Base-by-base conservation (phyloP, 148 eudicot genomes). In the Persicaria tinctoria region DNA sequence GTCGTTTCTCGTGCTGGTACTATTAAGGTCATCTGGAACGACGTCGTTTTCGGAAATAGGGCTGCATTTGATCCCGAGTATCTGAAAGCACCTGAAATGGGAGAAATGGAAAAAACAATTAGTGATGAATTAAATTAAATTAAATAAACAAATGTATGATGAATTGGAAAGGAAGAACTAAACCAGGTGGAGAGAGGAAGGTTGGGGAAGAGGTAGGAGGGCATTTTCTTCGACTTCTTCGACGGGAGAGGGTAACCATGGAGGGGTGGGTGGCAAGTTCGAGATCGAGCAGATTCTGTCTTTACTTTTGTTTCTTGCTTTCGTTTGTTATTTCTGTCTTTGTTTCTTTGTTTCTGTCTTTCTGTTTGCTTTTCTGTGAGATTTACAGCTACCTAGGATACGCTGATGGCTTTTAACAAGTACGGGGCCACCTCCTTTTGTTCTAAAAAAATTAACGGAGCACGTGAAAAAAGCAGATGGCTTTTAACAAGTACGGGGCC, bases 1-100 rank as follows among this genome's bases (percentile, higher is more conserved):
- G 55, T 70, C 53, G 73, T 76, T 47, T 32, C 12, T 54, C 13
- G 13, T 66, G 70, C 57, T 53, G 57, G 57, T 14, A 53, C 57
- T 9, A 2, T 9, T 53, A 8, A 14, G 16, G 57, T 1, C 57
- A 6, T 70, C 73, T 2, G 53, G 0, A 17, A 4, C 73, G 73
- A 2, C 44, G 54, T 32, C 38, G 51, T 17, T 46, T 47, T 2
- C 10, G 54, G 49, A 1, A 50, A 5, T 46, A 11, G 73, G 73
- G 73, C 8, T 70, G 73, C 23, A 51, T 16, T 13, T 70, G 51
- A n/a, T n/a, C 6, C 53, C 73, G 23, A 46, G 51, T 6, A 70
- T 16, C 27, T 45, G 51, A n/a, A 70, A 59, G 66, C 14, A 8
- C 53, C 73, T 64, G 44, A 41, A 64, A n/a, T 8, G 10, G 12